Evolutionary conservation across 1,139 yeast species (phyloP).

Genomic region (Saccharomyces hybrid): DNA sequence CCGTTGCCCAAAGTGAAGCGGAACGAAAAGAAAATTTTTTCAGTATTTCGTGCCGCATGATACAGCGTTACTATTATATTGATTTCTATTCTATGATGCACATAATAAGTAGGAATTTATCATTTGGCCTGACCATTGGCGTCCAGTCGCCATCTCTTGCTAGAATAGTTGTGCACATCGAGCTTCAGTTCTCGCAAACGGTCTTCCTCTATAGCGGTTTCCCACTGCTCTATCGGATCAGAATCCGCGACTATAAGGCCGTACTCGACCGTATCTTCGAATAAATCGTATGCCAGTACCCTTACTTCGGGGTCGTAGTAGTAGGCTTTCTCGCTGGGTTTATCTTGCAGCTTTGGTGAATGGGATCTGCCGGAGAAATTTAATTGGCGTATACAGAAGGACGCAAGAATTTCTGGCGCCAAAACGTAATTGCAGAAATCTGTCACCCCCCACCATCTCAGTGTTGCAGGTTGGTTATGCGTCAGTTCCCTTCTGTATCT

Average conservation of each 20-base stretch:
- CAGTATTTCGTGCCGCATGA: neutral
- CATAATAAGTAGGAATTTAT: no score
- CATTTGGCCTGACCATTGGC: no score
- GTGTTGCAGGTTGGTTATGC: slow-evolving; percentile 36
- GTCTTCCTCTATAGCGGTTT: slow-evolving; percentile 8
- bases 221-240: slow-evolving; percentile 27
- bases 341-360: slow-evolving; percentile 12
- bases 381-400: slow-evolving; percentile 45
- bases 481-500: slow-evolving; percentile 31
- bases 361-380: slow-evolving; percentile 11
- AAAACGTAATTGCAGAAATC: slow-evolving; percentile 52
- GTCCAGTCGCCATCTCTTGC: neutral
- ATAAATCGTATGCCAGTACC: slow-evolving; percentile 40
- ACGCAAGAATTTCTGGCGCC: slow-evolving; percentile 54
- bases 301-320: slow-evolving; percentile 12
- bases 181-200: slow-evolving; percentile 3
- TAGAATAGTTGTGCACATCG: neutral
- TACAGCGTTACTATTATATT: no score
- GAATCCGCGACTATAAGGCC: slow-evolving; percentile 36
- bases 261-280: slow-evolving; percentile 47
- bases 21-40: neutral
- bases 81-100: neutral
- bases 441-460: slow-evolving; percentile 53
- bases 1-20: neutral
- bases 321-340: neutral